Conservation (phyloP, 2,329 filamentous ascomycete species). For the Stemphylium lycopersici region DNA sequence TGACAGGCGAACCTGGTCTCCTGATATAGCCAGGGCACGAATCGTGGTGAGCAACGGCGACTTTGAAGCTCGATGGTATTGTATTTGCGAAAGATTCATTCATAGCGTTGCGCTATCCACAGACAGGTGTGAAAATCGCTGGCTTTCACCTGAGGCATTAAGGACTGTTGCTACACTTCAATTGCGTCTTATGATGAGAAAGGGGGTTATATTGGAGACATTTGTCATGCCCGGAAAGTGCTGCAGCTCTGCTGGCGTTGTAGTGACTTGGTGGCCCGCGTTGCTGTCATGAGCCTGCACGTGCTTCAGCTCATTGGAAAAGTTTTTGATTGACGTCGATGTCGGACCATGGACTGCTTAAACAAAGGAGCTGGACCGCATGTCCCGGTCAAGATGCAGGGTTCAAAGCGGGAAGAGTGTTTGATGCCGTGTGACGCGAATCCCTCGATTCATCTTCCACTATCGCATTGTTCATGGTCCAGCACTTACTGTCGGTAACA, state of each 20-base stretch:
- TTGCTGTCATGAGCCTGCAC: slow-evolving; percentile 18
- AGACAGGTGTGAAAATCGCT: not conserved
- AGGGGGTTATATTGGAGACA: not conserved
- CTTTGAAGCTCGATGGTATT: slow-evolving; percentile 7
- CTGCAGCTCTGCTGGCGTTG: not conserved
- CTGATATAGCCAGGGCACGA: slow-evolving; percentile 14
- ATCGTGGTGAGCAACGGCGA: slow-evolving; percentile 5
- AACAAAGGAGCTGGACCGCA: slow-evolving; percentile 23
- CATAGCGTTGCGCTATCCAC: slow-evolving; percentile 4
- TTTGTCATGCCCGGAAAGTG: not conserved
- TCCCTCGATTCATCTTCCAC: slow-evolving; percentile 42
- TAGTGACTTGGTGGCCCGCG: slow-evolving; percentile 3
- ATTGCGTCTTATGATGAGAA: not conserved
- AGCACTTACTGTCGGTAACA: slow-evolving; percentile 26
- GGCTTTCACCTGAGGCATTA: not conserved
- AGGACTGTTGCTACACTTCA: not conserved
- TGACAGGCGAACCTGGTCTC: slow-evolving; percentile 16
- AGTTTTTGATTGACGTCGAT: slow-evolving; percentile 20
- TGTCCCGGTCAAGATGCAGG: slow-evolving; percentile 30
- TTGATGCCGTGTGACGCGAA: slow-evolving; percentile 43
- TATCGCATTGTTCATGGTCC: slow-evolving; percentile 27
- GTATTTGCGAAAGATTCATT: slow-evolving; percentile 9
- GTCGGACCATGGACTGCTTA: not conserved
- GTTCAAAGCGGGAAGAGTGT: slow-evolving; percentile 37
- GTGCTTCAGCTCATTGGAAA: slow-evolving; percentile 17